phyloP scores from a whole-genome alignment of 352 stramenopile species.

The Phytophthora quininea region DNA sequence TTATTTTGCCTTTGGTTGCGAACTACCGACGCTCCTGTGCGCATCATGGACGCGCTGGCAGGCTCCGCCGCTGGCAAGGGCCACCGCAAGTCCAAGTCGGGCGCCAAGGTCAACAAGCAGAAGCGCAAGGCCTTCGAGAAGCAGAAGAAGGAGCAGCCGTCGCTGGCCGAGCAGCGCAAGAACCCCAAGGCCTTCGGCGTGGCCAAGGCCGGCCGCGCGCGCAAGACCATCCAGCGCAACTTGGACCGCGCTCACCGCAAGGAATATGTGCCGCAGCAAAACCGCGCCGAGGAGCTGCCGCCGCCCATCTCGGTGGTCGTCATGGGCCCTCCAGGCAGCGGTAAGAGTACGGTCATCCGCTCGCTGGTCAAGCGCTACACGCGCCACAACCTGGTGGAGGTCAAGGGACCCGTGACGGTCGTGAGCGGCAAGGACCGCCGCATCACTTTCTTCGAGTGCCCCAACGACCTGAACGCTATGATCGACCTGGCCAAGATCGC shows the following conservation, averaged over 20 bases:
- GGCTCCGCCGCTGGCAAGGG: slow-evolving; percentile 51
- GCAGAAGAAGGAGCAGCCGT: slow-evolving; percentile 81
- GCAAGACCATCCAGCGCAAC: slow-evolving; percentile 98
- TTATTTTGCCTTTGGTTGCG: slow-evolving; percentile 2
- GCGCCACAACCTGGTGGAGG: slow-evolving; percentile 96
- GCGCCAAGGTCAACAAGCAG: slow-evolving; percentile 94
- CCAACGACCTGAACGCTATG: slow-evolving; percentile 93
- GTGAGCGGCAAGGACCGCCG: slow-evolving; percentile 97
- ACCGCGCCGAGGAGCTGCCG: slow-evolving; percentile 84
- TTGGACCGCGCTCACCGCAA: slow-evolving; percentile 97
- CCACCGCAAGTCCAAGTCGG: slow-evolving; percentile 86
- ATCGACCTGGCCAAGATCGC: slow-evolving; percentile 98
- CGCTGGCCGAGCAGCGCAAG: slow-evolving; percentile 91
- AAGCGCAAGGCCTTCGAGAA: slow-evolving; percentile 89
- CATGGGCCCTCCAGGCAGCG: slow-evolving; percentile 95
- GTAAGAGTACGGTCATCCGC: slow-evolving; percentile 98
- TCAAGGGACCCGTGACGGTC: slow-evolving; percentile 99
- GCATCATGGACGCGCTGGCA: slow-evolving; percentile 44
- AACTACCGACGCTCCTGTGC: no score
- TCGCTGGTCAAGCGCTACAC: slow-evolving; percentile 99
- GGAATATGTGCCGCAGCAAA: slow-evolving; percentile 94
- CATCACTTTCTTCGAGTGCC: slow-evolving; percentile 99
- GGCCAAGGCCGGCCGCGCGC: slow-evolving; percentile 95
- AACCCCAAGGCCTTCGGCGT: slow-evolving; percentile 98
- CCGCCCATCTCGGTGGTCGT: slow-evolving; percentile 97